Evolutionary conservation across 2,329 filamentous ascomycete species (phyloP).

Genomic region (Botrytis fragariae): DNA sequence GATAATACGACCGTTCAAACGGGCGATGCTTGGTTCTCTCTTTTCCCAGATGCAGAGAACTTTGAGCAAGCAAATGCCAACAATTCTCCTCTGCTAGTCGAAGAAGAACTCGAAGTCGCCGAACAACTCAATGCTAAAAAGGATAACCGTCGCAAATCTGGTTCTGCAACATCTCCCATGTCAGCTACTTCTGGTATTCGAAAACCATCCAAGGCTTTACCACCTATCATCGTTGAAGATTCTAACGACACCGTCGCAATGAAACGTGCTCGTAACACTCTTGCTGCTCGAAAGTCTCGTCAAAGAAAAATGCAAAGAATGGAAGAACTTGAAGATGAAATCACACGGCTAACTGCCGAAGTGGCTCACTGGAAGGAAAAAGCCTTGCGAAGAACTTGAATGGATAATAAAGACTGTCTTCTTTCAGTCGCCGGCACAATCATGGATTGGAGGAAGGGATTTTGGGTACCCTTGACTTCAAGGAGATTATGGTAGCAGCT

Average conservation of each 20-base stretch:
- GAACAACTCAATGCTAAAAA: conserved; percentile 43
- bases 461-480: conserved; percentile 29
- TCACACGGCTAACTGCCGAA: conserved; percentile 65
- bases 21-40: conserved; percentile 65
- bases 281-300: conserved; percentile 90
- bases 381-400: conserved; percentile 29
- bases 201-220: conserved; percentile 76
- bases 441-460: conserved; percentile 38
- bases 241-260: conserved; percentile 71
- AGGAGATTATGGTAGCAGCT: conserved; percentile 37
- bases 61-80: conserved; percentile 19
- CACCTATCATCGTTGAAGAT: conserved; percentile 74
- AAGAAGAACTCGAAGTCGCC: conserved; percentile 50
- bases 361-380: conserved; percentile 61
- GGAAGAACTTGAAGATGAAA: conserved; percentile 70
- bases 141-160: conserved; percentile 43
- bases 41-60: conserved; percentile 59
- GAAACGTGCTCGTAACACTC: conserved; percentile 91
- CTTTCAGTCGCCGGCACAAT: conserved; percentile 35
- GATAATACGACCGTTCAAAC: background rate
- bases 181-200: conserved; percentile 65
- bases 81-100: conserved; percentile 32
- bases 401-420: conserved; percentile 26
- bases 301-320: conserved; percentile 78
- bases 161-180: conserved; percentile 48